Evolutionary conservation across 2,329 filamentous ascomycete species (phyloP), one percentile per base, ranked within the genome.

Genomic region (Plectosphaerella plurivora): DNA sequence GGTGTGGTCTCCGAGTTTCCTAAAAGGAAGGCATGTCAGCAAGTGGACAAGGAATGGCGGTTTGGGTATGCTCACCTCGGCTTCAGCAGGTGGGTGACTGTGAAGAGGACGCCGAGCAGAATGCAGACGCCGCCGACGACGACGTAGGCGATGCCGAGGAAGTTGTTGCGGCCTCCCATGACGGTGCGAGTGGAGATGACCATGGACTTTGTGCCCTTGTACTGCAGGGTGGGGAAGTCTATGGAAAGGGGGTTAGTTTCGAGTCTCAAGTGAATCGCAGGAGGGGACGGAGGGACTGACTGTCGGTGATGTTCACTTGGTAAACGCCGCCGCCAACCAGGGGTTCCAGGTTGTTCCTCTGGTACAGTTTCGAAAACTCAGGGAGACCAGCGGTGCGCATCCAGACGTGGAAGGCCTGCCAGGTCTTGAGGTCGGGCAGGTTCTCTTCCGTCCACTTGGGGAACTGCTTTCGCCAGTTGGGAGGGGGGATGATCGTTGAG

Each of bases 1-100:
- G 9, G 91, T 97, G 71, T 97, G 94, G 69, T 99, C 94, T 56
- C 94, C 94, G 42, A 99, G 82, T 88, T 97, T 99, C 65, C 94
- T 93, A 60, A 12, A 22, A 22, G 20, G n/a, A 14, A 11, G 46
- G 18, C 22, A 35, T n/a, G 36, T 11, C 6, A 7, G 2, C 15
- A 55, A 33, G 41, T 47, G 16, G 16, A 10, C 3, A 12, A 44
- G 18, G 15, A 18, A 28, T 50, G 50, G 54, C 53, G 36, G 20
- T 20, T 36, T 52, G 50, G 56, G 49, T 46, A 14, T 18, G 15
- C 45, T 51, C 75, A 91, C 89, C 89, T 87, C 56, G 94, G 94
- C 67, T 89, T 92, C 70, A 99, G 85, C 58, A 97, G 78, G 73
- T 97, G 92, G 1, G 91, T 92, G 55, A 91, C 80, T 35, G 93